Evolutionary conservation across 108 stramenopile species (phyloP), one percentile per base, ranked within the genome.

Genomic region (Hondaea fermentalgiana): DNA sequence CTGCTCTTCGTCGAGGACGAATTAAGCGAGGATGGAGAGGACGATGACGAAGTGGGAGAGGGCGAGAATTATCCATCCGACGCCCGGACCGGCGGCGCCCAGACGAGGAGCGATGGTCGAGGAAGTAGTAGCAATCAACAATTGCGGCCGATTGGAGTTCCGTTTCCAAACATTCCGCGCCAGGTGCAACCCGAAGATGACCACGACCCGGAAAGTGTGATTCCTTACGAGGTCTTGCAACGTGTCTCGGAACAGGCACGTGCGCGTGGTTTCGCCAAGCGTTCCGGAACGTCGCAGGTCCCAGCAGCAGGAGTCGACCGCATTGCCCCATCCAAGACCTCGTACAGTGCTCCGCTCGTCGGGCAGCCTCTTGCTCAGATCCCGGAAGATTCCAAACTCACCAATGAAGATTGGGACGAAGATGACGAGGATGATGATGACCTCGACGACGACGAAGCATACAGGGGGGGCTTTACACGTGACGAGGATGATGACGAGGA

Each of bases 1-100:
- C 19, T 83, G 19, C 28, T 83, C n/a, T 83, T 83, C 3, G 76
- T 83, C 17, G 76, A 83, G 76, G 76, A 83, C 51, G 76, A 83
- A 0, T 55, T 10, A 6, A 28, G 49, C 76, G 76, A 83, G 19
- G 76, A 14, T 57, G 55, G 49, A 43, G 76, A 83, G 19, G 76
- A 83, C 4, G 19, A 53, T 23, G 76, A 83, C 45, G 51, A 17
- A 8, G 35, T 14, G 21, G 4, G 8, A 6, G 35, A 69, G 3
- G 64, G 25, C 17, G 29, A 19, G 23, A 19, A 29, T 25, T 1
- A 72, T 72, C 28, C 23, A 42, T 16, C 23, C 2, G 17, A 17
- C 19, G 72, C 23, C 28, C 21, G 23, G 29, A 3, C 17, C 3
- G 72, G 29, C 19, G 1, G 23, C 19, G 72, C 17, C 3, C 23